phyloP scores from a whole-genome alignment of 768 basidiomycete species.

The Suillus occidentalis region DNA sequence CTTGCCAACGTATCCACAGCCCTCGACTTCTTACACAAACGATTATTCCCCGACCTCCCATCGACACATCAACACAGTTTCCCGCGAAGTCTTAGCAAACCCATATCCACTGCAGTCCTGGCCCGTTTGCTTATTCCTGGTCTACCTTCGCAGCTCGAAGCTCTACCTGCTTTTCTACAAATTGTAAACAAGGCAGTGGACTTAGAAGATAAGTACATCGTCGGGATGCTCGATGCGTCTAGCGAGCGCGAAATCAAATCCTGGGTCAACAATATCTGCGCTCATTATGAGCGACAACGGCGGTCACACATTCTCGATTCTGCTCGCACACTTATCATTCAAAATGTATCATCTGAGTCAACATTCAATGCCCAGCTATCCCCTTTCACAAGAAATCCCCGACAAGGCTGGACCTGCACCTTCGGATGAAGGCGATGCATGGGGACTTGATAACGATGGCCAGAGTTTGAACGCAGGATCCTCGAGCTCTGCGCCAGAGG shows the following conservation, averaged over 20 bases:
- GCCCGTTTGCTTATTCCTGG: conserved; percentile 64
- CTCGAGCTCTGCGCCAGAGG: conserved; percentile 30
- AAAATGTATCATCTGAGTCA: conserved; percentile 17
- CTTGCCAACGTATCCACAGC: conserved; percentile 57
- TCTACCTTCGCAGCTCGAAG: conserved; percentile 64
- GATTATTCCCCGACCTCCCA: conserved; percentile 61
- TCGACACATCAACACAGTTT: conserved; percentile 45
- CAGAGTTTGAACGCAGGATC: conserved; percentile 26
- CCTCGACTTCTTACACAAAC: conserved; percentile 60
- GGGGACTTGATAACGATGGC: conserved; percentile 45
- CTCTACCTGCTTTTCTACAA: conserved; percentile 61
- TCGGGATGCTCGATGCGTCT: conserved; percentile 46
- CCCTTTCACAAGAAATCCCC: conserved; percentile 9
- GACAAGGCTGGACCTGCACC: neutral
- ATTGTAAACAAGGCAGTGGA: conserved; percentile 56
- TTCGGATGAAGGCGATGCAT: conserved; percentile 37
- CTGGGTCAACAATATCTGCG: conserved; percentile 68
- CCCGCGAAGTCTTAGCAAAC: conserved; percentile 57
- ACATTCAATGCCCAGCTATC: conserved; percentile 29
- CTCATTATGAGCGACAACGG: conserved; percentile 79
- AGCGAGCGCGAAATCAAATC: conserved; percentile 55
- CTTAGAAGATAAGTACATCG: conserved; percentile 62
- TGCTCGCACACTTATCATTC: conserved; percentile 56
- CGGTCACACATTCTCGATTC: conserved; percentile 63
- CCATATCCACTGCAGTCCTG: conserved; percentile 60